phyloP scores from a whole-genome alignment of 73 alveolate species.

The Symbiodinium natans region DNA sequence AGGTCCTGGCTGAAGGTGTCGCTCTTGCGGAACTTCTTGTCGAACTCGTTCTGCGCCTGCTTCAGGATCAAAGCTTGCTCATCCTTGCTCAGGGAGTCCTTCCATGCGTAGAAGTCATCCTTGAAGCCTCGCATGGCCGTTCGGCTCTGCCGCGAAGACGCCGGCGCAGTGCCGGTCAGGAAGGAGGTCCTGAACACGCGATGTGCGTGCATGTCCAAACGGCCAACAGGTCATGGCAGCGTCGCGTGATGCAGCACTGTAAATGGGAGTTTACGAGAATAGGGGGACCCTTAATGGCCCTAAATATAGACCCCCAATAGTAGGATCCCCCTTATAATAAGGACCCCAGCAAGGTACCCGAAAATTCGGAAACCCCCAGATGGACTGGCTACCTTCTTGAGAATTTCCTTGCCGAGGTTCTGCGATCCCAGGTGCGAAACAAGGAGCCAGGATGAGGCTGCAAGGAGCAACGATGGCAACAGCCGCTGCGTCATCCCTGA shows the following conservation, averaged over 20 bases:
- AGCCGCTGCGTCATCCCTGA: not conserved
- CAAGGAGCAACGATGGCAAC: not conserved
- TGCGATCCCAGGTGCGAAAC: not conserved
- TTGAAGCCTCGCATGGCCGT: slow-evolving; percentile 81
- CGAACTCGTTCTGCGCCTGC: slow-evolving; percentile 91
- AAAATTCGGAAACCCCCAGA: not conserved
- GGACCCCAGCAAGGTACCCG: too few relatives aligned
- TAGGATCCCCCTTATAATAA: not conserved
- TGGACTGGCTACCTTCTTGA: too few relatives aligned
- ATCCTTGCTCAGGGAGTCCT: slow-evolving; percentile 77
- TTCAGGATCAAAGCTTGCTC: slow-evolving; percentile 77
- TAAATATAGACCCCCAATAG: not conserved
- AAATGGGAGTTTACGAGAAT: too few relatives aligned
- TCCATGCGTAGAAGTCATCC: slow-evolving; percentile 87
- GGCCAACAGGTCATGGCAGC: too few relatives aligned
- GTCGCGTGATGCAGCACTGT: too few relatives aligned
- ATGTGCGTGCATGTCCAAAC: too few relatives aligned
- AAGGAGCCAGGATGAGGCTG: not conserved
- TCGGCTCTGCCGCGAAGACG: slow-evolving; percentile 8
- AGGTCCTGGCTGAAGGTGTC: slow-evolving; percentile 49
- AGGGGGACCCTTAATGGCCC: too few relatives aligned
- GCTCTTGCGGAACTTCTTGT: slow-evolving; percentile 76
- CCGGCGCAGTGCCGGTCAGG: not conserved
- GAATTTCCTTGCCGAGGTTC: not conserved
- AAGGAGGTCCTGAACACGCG: not conserved